Evolutionary conservation across 2,329 filamentous ascomycete genomes (phyloP), one percentile per base, ranked within the genome.

Genomic region (Arthrobotrys conoides): DNA sequence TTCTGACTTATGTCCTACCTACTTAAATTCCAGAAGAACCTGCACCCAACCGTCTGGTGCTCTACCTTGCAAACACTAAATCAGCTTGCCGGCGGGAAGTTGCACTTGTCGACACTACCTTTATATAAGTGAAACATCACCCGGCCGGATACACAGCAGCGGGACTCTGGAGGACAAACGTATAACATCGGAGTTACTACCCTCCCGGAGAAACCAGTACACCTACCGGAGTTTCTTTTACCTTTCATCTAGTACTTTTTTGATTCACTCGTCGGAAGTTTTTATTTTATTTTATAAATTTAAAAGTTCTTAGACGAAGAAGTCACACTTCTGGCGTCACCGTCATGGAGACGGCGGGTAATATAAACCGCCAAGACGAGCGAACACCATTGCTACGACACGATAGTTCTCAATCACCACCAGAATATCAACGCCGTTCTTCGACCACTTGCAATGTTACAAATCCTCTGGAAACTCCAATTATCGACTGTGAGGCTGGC

Each of bases 321-420:
- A n/a, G 22, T 18, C 12, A 20, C 44, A 46, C 36, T 2, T 18
- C 10, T n/a, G 27, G 44, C 24, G 4, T 6, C 9, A 38, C n/a
- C 4, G 24, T 24, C 20, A 24, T 65, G 27, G 38, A 44, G 20
- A 63, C 30, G n/a, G 51, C 55, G 30, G 33, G 4, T 14, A 18
- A 22, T 5, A 8, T 24, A 44, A 10, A 75, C 46, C 36, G 18
- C 27, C 53, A 63, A 64, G 71, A 69, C n/a, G 71, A 75, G 14
- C 64, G 33, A 16, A 75, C 53, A 16, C 64, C 71, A 18, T 27
- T 75, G n/a, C 64, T 75, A 5, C 41, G 30, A 10, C 27, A 69
- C 0, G 27, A 20, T n/a, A n/a, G 30, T 12, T 24, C 22, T 4
- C 41, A 38, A 33, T 33, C 12, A 44, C 36, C 33, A 38, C 33